Base-by-base conservation (phyloP, 768 basidiomycete species). In the Rhizopogon roseolus region DNA sequence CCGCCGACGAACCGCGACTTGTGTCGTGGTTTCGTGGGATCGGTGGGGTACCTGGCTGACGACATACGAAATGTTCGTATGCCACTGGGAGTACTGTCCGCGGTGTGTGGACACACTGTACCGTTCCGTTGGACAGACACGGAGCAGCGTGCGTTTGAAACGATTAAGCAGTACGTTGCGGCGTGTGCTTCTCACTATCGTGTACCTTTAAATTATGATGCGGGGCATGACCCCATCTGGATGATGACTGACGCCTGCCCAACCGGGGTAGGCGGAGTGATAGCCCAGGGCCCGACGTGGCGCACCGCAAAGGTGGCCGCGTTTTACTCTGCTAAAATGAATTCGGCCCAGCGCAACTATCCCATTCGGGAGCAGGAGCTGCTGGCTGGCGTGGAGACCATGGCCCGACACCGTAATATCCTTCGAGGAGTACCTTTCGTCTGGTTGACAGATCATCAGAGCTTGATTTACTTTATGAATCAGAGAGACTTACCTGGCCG, bases 341-440 rank as follows among this genome's bases (percentile, higher is more conserved):
- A 16, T 2, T 4, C 44, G 0, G 19, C 40, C 0, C 72, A 76
- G 51, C 71, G 70, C 13, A 75, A 75, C 32, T 76, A 76, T 36
- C 61, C 71, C 1, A 68, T 71, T 0, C 74, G 74, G 27, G 71
- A 76, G 50, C 68, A 70, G 8, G 72, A 76, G 32, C 58, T 76
- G 57, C 51, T 76, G 0, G 71, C 70, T 0, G 69, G 70, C 0
- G 59, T 76, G 0, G 71, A 75, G 40, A 66, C 71, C 0, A 67
- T 75, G 67, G 53, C 69, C 5, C 27, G 64, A 0, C 64, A 68
- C 28, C 39, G 58, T 0, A 64, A 70, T 37, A 59, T 72, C 3
- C 41, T 76, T 1, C 66, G 65, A 28, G 75, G 73, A 0, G 55
- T 48, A 0, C 51, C 41, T 0, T 74, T 76, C 40, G 41, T 39